A percentile compares a stretch with the other conserved stretches of the same genome.
These are phyloP conservation scores for Colletotrichum chlorophyti DNA, from an alignment of 2,329 filamentous ascomycete species.

Conservation along the genomic window DNA sequence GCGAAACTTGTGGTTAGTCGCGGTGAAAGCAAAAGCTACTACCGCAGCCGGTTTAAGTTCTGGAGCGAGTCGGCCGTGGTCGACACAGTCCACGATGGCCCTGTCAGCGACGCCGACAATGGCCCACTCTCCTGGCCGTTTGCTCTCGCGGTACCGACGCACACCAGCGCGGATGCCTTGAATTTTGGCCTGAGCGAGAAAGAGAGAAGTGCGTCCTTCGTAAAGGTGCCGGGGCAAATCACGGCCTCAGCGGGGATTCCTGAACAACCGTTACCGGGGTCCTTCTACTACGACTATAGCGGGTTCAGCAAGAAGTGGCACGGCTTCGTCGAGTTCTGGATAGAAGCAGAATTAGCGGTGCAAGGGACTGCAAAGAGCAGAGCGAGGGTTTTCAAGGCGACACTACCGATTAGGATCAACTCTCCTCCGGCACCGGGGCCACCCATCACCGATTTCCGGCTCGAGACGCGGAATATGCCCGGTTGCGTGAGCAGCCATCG, in stretches of 20 bases:
- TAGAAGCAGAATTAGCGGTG: conserved; percentile 38
- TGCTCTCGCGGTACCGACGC: conserved; percentile 35
- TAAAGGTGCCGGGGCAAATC: neutral
- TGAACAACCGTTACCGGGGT: conserved; percentile 28
- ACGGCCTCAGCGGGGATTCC: neutral
- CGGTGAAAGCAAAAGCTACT: conserved; percentile 25
- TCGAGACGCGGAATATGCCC: neutral
- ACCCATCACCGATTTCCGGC: conserved; percentile 28
- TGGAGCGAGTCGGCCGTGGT: conserved; percentile 28
- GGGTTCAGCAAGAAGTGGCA: conserved; percentile 28
- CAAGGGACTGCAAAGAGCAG: neutral
- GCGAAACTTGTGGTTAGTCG: conserved; percentile 31
- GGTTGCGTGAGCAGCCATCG: conserved; percentile 31
- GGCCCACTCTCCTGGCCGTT: conserved; percentile 36
- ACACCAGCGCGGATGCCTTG: neutral
- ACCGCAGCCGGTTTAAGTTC: conserved; percentile 35
- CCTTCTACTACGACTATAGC: conserved; percentile 10
- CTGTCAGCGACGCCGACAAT: conserved; percentile 30
- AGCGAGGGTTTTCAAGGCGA: conserved; percentile 24
- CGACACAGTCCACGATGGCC: conserved; percentile 32
- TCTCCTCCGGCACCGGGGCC: conserved; percentile 18
- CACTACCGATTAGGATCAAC: conserved; percentile 33
- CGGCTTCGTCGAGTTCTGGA: conserved; percentile 43
- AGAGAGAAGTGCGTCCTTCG: conserved; percentile 30
- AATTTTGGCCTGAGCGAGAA: neutral